phyloP scores from a whole-genome alignment of 169 alveolate genomes.

The Cystoisospora suis region DNA sequence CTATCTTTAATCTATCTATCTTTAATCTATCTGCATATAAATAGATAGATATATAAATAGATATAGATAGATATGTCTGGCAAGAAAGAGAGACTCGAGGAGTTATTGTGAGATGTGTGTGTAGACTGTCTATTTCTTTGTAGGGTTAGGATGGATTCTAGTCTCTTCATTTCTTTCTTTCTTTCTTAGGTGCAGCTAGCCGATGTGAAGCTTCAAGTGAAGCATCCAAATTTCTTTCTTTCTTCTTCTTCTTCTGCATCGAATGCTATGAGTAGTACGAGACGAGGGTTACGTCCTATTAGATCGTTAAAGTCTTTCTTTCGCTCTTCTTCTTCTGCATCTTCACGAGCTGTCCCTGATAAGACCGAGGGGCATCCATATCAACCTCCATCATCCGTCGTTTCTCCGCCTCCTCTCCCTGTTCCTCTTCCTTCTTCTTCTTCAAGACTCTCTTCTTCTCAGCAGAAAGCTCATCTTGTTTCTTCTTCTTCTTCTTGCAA shows the following conservation, averaged over 20 bases:
- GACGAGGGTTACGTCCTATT: background rate
- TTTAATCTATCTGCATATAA: no score
- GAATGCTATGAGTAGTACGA: background rate
- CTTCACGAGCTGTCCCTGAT: no score
- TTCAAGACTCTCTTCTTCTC: no score
- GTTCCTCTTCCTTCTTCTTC: background rate
- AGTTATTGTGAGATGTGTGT: no score
- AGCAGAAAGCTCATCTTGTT: no score
- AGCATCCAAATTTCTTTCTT: background rate
- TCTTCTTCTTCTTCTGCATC: background rate
- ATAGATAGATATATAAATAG: no score
- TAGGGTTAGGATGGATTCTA: no score
- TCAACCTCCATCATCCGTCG: background rate
- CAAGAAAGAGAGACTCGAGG: no score
- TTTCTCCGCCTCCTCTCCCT: background rate
- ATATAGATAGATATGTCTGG: no score
- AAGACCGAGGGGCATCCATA: background rate
- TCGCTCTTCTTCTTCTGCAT: background rate
- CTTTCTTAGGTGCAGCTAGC: conserved; percentile 1
- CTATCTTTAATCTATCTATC: no score
- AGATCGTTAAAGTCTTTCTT: background rate
- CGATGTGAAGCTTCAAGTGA: conserved; percentile 19
- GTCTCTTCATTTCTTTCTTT: background rate
- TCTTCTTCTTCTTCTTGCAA: no score
- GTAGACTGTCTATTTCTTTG: no score